Evolutionary conservation across 2,329 filamentous ascomycete genomes (phyloP), one percentile per base, ranked within the genome.

Genomic region (Phyllachora maydis): DNA sequence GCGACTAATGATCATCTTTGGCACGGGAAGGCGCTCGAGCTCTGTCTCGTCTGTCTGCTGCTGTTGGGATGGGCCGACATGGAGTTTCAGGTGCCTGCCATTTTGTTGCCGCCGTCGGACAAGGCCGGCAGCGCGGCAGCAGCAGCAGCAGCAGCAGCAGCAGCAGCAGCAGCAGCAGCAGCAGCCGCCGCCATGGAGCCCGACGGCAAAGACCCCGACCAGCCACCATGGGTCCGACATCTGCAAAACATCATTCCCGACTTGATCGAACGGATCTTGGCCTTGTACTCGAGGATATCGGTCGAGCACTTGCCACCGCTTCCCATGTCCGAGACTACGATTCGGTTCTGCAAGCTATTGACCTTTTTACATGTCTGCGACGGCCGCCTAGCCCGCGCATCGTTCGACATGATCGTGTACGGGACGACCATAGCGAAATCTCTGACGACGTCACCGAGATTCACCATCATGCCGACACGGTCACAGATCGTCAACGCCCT

Each of bases 21-120:
- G 85, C 81, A 93, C 49, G 88, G 78, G 11, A 95, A 95, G 47
- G 83, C 81, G 1, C 56, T 98, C 11, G 90, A 98, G 42, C 69
- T 83, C 14, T 78, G 91, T 29, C 53, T 88, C 22, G 59, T 91
- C 14, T 81, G 75, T 39, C 59, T 95, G 34, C 41, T 95, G 19
- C 64, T 95, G 36, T 67, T 91, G 30, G 76, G 71, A 15, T 92
- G 82, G 77, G 65, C 73, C 17, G 75, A 72, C 4, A 57, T 85
- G 37, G 76, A 88, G 39, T 95, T 95, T 36, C 63, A 72, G 36
- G 62, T 88, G n/a, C 67, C 67, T 3, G 44, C 52, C 7, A 46
- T 72, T 10, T 63, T 65, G 30, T 52, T 49, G 33, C 56, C 48
- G 27, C 52, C 42, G 32, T 63, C 50, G 13, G 63, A 67, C 12